Evolutionary conservation across 1,284 basidiomycete genomes (phyloP), one percentile per base, ranked within the genome.

Genomic region (Irpex sp.): DNA sequence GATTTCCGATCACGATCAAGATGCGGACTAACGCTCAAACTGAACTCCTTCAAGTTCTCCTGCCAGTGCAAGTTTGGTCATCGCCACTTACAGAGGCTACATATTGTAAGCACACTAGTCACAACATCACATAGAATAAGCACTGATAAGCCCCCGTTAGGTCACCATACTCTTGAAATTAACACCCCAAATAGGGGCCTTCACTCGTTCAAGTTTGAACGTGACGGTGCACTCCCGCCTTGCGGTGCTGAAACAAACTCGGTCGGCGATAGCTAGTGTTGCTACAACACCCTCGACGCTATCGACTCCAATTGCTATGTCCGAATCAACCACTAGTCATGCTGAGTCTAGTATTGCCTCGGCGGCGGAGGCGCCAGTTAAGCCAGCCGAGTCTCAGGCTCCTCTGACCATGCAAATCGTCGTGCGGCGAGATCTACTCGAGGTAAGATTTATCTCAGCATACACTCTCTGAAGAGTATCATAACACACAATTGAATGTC

Each of bases 391-490:
- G 19, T n/a, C 56, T 21, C 73, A 33, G 19, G 9, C 56, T 21
- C 73, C 76, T 1, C 68, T 80, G 12, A 71, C 76, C 48, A 80
- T 80, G 77, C 79, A 81, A 65, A 76, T 80, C 14, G 66, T 81
- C 53, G 78, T 81, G 6, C 72, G 79, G 45, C 71, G 76, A 33
- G 79, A 81, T 62, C 68, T 80, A 42, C 73, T 78, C 28, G 75
- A 78, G 53, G 79, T 78, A n/a, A 48, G 58, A 62, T 19, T 28
- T 19, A 64, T 54, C 28, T 55, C 4, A 48, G 57, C 65, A 51
- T 67, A 21, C 18, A 12, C 55, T 42, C 28, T 6, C 21, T 55
- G 5, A 5, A 37, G 28, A 39, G 5, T 23, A 14, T 2, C 10
- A 14, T 51, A 10, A 51, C n/a, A 1, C 10, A 51, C 9, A 19